phyloP scores from a whole-genome alignment of 208 protist genomes.

The Crithidia thermophila region DNA sequence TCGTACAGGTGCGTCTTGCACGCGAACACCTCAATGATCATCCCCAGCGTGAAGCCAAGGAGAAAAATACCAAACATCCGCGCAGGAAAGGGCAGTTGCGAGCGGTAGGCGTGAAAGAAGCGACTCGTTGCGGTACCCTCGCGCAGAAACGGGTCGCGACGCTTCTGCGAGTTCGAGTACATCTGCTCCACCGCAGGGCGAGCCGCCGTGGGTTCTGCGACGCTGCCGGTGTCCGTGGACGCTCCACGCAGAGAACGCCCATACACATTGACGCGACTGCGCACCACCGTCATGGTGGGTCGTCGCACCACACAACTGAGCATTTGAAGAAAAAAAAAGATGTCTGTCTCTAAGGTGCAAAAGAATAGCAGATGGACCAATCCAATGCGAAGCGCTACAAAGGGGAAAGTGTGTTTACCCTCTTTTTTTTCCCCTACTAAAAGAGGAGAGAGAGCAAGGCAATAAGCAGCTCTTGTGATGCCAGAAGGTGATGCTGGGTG shows the following conservation, averaged over 20 bases:
- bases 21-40: conserved; percentile 74
- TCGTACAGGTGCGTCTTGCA: conserved; percentile 86
- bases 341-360: too few species aligned
- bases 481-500: too few species aligned
- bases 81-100: conserved; percentile 48
- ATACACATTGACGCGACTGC: too few species aligned
- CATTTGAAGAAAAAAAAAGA: too few species aligned
- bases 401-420: too few species aligned
- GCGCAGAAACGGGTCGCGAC: conserved; percentile 61
- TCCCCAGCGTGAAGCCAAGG: conserved; percentile 57
- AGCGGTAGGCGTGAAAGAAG: conserved; percentile 57
- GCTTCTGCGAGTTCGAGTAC: neutral
- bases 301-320: neutral
- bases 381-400: too few species aligned
- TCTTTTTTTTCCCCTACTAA: too few species aligned
- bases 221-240: neutral
- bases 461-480: too few species aligned
- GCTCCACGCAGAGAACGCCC: neutral
- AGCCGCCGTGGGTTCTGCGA: neutral
- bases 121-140: conserved; percentile 45
- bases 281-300: neutral
- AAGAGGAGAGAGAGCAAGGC: too few species aligned
- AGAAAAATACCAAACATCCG: conserved; percentile 64
- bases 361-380: too few species aligned
- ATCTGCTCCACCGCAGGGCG: conserved; percentile 9